phyloP scores from a whole-genome alignment of 2,329 filamentous ascomycete genomes.

The Aspergillus brunneoviolaceus region DNA sequence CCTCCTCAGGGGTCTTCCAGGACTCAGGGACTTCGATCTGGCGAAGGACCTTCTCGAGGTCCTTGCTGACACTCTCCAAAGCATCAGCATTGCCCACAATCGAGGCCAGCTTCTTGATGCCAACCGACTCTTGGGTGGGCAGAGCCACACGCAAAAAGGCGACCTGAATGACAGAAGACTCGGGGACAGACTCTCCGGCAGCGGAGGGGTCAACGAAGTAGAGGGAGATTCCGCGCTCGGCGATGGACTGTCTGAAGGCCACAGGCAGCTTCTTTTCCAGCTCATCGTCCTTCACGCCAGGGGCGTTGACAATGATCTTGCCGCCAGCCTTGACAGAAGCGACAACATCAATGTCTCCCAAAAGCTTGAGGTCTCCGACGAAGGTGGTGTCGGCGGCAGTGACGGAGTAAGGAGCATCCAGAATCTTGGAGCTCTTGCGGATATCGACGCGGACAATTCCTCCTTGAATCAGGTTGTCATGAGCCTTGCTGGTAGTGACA shows the following conservation, averaged over 20 bases:
- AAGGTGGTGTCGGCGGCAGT: constrained; percentile 76
- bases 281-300: constrained; percentile 82
- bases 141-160: constrained; percentile 78
- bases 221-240: constrained; percentile 68
- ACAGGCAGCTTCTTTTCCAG: constrained; percentile 79
- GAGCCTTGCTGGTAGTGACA: constrained; percentile 57
- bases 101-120: constrained; percentile 65
- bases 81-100: constrained; percentile 61
- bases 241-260: constrained; percentile 68
- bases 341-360: constrained; percentile 74
- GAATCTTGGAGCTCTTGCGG: constrained; percentile 74
- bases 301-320: constrained; percentile 71
- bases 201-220: constrained; percentile 72
- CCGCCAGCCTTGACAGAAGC: constrained; percentile 68
- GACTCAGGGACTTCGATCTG: constrained; percentile 72
- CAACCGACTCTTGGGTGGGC: constrained; percentile 62
- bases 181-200: constrained; percentile 65
- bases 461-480: constrained; percentile 67
- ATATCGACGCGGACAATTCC: constrained; percentile 83
- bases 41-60: constrained; percentile 68
- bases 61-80: constrained; percentile 59
- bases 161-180: constrained; percentile 71
- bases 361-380: constrained; percentile 74
- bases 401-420: constrained; percentile 81
- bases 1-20: constrained; percentile 71